Conservation (phyloP, 2,329 filamentous ascomycete species). For the Aspergillus pseudonomiae region DNA sequence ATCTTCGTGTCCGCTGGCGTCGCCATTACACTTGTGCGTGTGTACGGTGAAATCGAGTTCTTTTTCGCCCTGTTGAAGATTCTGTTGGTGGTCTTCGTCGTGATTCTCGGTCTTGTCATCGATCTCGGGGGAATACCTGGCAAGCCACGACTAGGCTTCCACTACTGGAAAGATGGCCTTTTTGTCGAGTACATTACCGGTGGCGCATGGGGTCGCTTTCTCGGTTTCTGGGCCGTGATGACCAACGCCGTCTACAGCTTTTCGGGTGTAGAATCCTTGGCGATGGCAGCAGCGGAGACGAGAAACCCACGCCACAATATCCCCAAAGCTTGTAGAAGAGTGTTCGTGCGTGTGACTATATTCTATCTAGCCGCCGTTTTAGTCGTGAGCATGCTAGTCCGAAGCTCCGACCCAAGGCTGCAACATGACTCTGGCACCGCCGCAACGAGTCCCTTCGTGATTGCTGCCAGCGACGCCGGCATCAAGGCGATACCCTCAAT, state of each 20-base stretch:
- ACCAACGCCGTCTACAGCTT: slow-evolving; percentile 43
- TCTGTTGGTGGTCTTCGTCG: slow-evolving; percentile 50
- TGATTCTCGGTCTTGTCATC: slow-evolving; percentile 57
- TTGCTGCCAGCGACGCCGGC: slow-evolving; percentile 69
- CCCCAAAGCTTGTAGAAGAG: slow-evolving; percentile 57
- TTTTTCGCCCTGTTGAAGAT: slow-evolving; percentile 57
- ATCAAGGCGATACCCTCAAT: slow-evolving; percentile 70
- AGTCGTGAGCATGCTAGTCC: slow-evolving; percentile 63
- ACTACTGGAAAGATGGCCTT: slow-evolving; percentile 66
- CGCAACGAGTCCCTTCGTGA: slow-evolving; percentile 63
- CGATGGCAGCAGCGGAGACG: slow-evolving; percentile 60
- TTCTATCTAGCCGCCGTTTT: slow-evolving; percentile 63
- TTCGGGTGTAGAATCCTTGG: slow-evolving; percentile 53
- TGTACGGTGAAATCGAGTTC: slow-evolving; percentile 57
- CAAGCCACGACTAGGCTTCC: slow-evolving; percentile 63
- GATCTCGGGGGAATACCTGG: slow-evolving; percentile 65
- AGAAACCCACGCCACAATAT: slow-evolving; percentile 56
- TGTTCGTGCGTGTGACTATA: slow-evolving; percentile 59
- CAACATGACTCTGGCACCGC: slow-evolving; percentile 32
- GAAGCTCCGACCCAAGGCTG: slow-evolving; percentile 50
- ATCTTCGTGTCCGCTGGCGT: slow-evolving; percentile 61
- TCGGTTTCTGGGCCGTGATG: slow-evolving; percentile 60
- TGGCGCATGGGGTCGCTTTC: slow-evolving; percentile 63
- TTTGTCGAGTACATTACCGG: slow-evolving; percentile 67
- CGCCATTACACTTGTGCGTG: slow-evolving; percentile 56